These are phyloP conservation scores for Penicillium canescens DNA, from an alignment of 495 filamentous ascomycete species.

Conservation along the genomic window DNA sequence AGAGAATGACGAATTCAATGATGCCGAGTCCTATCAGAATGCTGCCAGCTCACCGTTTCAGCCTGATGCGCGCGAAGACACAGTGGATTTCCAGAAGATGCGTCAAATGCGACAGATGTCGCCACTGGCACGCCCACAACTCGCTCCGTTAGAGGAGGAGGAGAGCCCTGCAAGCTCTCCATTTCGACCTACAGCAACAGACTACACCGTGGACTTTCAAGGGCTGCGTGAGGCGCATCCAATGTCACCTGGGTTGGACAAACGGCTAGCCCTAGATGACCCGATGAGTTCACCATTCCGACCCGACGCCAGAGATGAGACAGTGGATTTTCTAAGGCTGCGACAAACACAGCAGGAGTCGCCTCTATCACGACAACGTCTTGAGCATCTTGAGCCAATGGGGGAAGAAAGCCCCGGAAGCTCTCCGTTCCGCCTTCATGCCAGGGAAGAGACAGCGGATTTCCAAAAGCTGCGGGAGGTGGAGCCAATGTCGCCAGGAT, in stretches of 20 bases:
- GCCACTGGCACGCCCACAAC: not conserved
- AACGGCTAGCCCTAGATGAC: slow-evolving; percentile 12
- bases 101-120: slow-evolving; percentile 16
- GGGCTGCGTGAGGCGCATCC: slow-evolving; percentile 21
- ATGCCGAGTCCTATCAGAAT: slow-evolving; percentile 20
- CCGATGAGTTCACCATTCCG: slow-evolving; percentile 43
- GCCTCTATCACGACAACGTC: not conserved
- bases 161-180: slow-evolving; percentile 37
- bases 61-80: slow-evolving; percentile 37
- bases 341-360: slow-evolving; percentile 18
- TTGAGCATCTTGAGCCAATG: not conserved
- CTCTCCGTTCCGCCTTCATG: slow-evolving; percentile 37
- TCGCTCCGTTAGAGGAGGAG: not conserved
- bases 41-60: slow-evolving; percentile 42
- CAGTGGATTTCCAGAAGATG: slow-evolving; percentile 37
- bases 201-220: slow-evolving; percentile 34
- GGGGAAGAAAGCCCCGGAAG: slow-evolving; percentile 18
- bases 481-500: slow-evolving; percentile 17
- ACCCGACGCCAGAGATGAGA: slow-evolving; percentile 32
- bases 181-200: slow-evolving; percentile 32
- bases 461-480: slow-evolving; percentile 26
- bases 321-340: slow-evolving; percentile 31
- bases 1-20: slow-evolving; percentile 19
- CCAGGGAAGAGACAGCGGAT: slow-evolving; percentile 34
- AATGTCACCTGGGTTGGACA: slow-evolving; percentile 17